Percentiles rank a stretch among this genome's conserved stretches.
These are phyloP conservation scores for Metschnikowia continentalis DNA, from an alignment of 805 yeast genomes.

Conservation along the genomic window DNA sequence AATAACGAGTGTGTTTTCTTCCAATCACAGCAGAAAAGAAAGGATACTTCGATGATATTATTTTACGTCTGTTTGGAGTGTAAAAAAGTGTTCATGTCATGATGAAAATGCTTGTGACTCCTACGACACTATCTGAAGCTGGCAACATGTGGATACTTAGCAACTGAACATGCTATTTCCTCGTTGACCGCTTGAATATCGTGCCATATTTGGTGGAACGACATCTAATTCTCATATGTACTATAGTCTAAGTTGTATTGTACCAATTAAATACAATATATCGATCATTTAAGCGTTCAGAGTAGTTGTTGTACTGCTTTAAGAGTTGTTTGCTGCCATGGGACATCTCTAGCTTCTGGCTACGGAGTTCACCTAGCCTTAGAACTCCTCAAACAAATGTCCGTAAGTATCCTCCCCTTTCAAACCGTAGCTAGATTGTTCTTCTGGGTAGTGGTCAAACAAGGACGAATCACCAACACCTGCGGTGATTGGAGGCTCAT, in stretches of 20 bases:
- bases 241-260: constrained; percentile 3
- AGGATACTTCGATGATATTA: constrained; percentile 91
- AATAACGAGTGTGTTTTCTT: constrained; percentile 91
- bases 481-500: constrained; percentile 60
- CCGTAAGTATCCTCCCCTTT: constrained; percentile 38
- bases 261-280: not conserved
- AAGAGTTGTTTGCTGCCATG: not conserved
- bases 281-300: not conserved
- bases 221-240: constrained; percentile 1
- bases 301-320: not conserved
- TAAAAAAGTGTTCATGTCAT: constrained; percentile 60
- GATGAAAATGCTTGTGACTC: not conserved
- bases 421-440: constrained; percentile 37
- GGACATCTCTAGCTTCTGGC: not conserved
- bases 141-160: not conserved
- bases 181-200: not conserved
- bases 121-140: not conserved
- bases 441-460: constrained; percentile 44
- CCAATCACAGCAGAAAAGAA: constrained; percentile 92
- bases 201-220: not conserved
- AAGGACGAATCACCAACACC: constrained; percentile 57
- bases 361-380: constrained; percentile 2
- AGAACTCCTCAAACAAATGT: constrained; percentile 34
- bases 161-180: not conserved
- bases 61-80: constrained; percentile 90